Evolutionary conservation across 2,329 filamentous ascomycete species (phyloP), one percentile per base, ranked within the genome.

Genomic region (Cercospora sesami): DNA sequence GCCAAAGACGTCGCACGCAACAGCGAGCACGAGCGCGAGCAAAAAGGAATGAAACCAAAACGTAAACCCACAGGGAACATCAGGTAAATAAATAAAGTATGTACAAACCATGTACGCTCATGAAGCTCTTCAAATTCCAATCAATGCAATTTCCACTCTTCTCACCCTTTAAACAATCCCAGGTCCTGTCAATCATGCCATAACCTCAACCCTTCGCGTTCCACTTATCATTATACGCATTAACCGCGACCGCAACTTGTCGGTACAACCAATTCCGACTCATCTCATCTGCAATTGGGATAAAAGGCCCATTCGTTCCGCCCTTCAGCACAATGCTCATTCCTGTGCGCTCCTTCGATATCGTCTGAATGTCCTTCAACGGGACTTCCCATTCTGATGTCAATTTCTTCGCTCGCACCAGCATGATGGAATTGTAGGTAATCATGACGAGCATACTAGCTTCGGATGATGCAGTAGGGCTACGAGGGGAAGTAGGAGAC

Each of bases 371-470:
- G 78, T 99, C 95, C 77, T 95, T 97, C 72, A 99, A 85, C 28
- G 93, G 91, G 10, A 98, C 93, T 76, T 99, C 95, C 95, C 95
- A 99, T 80, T 98, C 94, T 18, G 90, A 94, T 63, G 88, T 90
- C 75, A 99, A 84, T 77, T 91, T 90, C 82, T 93, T 91, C 62
- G 91, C 93, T 73, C 93, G 88, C 70, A 99, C 92, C 65, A 98
- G 87, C 85, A 99, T 88, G 78, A 99, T 97, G 4, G 92, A 88
- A 71, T 83, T 83, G 72, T 84, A 85, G 18, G 82, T 85, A 60
- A 84, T 76, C 79, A 85, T 81, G 68, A 84, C 97, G 69, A 99
- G 86, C 87, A 98, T 92, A 12, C 75, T 73, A 18, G 76, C 77
- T 65, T 79, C 78, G 42, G 73, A 69, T 26, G 71, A 67, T 59